A percentile compares a stretch with the other conserved stretches of the same genome.
Conservation (phyloP, 805 yeast genomes). For the Candida schatavii region DNA sequence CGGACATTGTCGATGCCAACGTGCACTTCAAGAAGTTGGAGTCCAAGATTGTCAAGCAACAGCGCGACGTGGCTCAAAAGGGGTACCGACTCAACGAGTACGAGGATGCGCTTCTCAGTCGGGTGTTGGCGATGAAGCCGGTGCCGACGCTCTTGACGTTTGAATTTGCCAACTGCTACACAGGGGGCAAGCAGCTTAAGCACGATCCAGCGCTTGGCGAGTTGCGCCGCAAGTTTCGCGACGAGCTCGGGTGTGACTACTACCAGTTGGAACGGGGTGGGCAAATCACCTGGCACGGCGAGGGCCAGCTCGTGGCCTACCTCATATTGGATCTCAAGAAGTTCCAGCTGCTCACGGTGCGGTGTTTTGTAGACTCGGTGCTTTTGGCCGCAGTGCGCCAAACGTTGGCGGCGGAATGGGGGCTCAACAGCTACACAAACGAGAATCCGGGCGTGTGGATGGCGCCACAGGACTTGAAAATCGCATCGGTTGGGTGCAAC, state of each 20-base stretch:
- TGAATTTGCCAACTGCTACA: slow-evolving; percentile 82
- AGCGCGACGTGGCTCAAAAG: slow-evolving; percentile 35
- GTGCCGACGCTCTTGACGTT: slow-evolving; percentile 73
- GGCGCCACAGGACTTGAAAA: slow-evolving; percentile 47
- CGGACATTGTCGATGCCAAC: slow-evolving; percentile 52
- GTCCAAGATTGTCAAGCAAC: slow-evolving; percentile 43
- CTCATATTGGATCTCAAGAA: slow-evolving; percentile 63
- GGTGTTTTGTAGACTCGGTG: slow-evolving; percentile 61
- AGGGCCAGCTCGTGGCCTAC: slow-evolving; percentile 89
- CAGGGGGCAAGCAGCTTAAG: slow-evolving; percentile 86
- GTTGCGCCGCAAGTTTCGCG: slow-evolving; percentile 18
- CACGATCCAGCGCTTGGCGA: slow-evolving; percentile 41
- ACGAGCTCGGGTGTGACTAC: slow-evolving; percentile 50
- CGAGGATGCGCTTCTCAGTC: slow-evolving; percentile 44
- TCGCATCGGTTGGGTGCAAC: slow-evolving; percentile 88
- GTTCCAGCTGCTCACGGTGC: slow-evolving; percentile 54
- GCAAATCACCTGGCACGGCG: slow-evolving; percentile 94
- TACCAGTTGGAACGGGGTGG: slow-evolving; percentile 91
- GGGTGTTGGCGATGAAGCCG: slow-evolving; percentile 44
- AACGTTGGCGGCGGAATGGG: slow-evolving; percentile 37
- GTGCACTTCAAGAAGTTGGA: slow-evolving; percentile 55
- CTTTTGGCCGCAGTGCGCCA: slow-evolving; percentile 57
- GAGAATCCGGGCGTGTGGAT: slow-evolving; percentile 91
- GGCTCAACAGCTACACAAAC: slow-evolving; percentile 49
- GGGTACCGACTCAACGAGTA: slow-evolving; percentile 43